Evolutionary conservation across 2,329 filamentous ascomycete genomes (phyloP).

Genomic region (Pseudofabraea citricarpa): DNA sequence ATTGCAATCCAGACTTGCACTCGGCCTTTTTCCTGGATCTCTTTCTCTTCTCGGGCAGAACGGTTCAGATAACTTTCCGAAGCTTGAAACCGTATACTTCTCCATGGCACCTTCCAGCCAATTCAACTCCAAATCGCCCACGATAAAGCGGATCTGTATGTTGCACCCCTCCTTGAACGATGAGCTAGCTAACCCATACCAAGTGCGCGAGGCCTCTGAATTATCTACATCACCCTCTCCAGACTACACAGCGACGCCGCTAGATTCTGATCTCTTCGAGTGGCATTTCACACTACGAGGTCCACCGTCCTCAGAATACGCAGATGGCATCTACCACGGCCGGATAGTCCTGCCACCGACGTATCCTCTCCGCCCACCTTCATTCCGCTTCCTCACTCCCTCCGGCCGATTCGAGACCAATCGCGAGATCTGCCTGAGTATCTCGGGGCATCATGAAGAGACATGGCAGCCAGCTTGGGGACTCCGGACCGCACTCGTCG

Average conservation of each 20-base stretch:
- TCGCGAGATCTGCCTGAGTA: constrained; percentile 91
- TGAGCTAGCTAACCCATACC: constrained; percentile 16
- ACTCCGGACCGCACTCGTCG: constrained; percentile 78
- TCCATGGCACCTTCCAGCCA: neutral
- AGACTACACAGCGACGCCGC: constrained; percentile 76
- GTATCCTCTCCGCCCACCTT: constrained; percentile 87
- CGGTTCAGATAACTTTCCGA: too few species aligned
- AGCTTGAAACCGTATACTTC: too few species aligned
- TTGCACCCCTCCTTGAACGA: constrained; percentile 4
- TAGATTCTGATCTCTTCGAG: constrained; percentile 89
- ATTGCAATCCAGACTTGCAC: too few species aligned
- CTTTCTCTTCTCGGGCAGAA: too few species aligned
- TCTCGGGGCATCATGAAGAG: constrained; percentile 93
- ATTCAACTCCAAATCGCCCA: constrained; percentile 73
- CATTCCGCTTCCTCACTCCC: constrained; percentile 93
- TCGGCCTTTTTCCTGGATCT: too few species aligned
- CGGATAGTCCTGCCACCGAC: constrained; percentile 85
- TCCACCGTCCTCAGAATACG: constrained; percentile 62
- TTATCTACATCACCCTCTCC: constrained; percentile 74
- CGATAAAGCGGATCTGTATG: constrained; percentile 78
- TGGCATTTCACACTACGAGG: constrained; percentile 99
- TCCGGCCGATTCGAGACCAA: constrained; percentile 93
- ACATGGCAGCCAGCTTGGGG: constrained; percentile 99
- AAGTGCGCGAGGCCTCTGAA: constrained; percentile 90
- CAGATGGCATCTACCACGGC: constrained; percentile 83